Evolutionary conservation across 768 basidiomycete genomes (phyloP).

Genomic region (Hypsizygus marmoreus): DNA sequence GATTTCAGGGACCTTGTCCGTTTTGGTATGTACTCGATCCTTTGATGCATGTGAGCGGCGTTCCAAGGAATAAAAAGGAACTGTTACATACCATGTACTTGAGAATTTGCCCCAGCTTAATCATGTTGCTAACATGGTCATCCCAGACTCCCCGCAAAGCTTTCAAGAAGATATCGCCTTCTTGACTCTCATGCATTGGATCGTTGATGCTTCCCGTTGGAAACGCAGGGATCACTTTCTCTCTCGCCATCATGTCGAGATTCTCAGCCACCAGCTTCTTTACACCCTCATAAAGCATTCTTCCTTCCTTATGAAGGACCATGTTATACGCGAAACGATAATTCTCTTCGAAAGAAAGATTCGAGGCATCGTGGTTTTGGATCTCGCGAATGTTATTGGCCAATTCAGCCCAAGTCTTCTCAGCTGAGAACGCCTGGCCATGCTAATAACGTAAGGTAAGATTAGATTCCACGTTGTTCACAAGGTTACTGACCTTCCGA

Average conservation of each 20-base stretch:
- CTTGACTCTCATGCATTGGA: constrained; percentile 73
- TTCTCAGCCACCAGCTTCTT: constrained; percentile 78
- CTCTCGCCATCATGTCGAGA: constrained; percentile 74
- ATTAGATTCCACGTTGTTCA: neutral
- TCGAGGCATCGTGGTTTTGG: constrained; percentile 89
- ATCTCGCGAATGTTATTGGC: constrained; percentile 90
- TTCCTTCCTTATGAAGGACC: constrained; percentile 24
- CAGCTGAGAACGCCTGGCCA: constrained; percentile 72
- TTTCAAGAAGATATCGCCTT: constrained; percentile 84
- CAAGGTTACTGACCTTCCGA: constrained; percentile 35
- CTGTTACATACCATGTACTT: constrained; percentile 85
- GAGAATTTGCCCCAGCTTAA: constrained; percentile 83
- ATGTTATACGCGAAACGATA: constrained; percentile 25
- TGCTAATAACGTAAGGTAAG: constrained; percentile 45
- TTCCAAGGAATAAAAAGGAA: constrained; percentile 4
- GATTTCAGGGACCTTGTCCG: constrained; percentile 75
- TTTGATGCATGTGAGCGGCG: constrained; percentile 41
- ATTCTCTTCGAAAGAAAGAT: constrained; percentile 68
- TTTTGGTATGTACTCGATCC: constrained; percentile 88
- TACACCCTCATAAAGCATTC: constrained; percentile 85
- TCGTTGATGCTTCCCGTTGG: constrained; percentile 71
- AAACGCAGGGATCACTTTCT: constrained; percentile 80
- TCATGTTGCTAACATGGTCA: constrained; percentile 88
- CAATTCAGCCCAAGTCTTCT: constrained; percentile 82
- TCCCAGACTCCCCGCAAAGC: constrained; percentile 88